These are phyloP conservation scores for Monocercomonoides exilis DNA, from an alignment of 78 protist genomes.

Conservation along the genomic window DNA sequence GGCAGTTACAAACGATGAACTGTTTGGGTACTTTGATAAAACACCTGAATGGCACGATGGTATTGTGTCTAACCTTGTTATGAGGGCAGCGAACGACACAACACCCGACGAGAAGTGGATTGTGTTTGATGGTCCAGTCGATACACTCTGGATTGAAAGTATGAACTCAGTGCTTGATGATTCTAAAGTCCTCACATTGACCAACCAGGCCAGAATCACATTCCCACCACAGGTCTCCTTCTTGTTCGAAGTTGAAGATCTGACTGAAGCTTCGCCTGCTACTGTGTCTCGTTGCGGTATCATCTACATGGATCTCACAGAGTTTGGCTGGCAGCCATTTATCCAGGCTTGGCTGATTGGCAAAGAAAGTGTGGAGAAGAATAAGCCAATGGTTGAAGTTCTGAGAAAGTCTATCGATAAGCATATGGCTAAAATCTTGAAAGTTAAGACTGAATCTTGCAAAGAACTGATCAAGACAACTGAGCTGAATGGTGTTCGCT, in stretches of 20 bases:
- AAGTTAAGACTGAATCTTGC: not conserved
- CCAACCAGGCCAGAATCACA: conserved; percentile 59
- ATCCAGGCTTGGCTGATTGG: conserved; percentile 47
- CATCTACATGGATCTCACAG: conserved; percentile 50
- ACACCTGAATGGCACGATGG: conserved; percentile 76
- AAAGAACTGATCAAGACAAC: conserved; percentile 33
- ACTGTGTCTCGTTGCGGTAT: conserved; percentile 81
- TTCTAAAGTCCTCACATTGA: conserved; percentile 65
- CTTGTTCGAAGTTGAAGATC: conserved; percentile 70
- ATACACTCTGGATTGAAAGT: conserved; percentile 69
- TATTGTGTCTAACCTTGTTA: conserved; percentile 27
- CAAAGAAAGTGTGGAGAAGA: not conserved
- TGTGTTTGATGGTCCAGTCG: conserved; percentile 67
- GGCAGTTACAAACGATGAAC: conserved; percentile 43
- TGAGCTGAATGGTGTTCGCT: conserved; percentile 25
- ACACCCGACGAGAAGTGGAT: conserved; percentile 52
- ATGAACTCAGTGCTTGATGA: conserved; percentile 81
- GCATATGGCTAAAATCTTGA: conserved; percentile 24
- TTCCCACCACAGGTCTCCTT: conserved; percentile 50
- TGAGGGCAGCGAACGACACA: conserved; percentile 38
- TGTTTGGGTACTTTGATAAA: conserved; percentile 50
- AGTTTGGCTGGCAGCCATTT: conserved; percentile 62
- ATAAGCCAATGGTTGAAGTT: not conserved
- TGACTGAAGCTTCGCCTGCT: conserved; percentile 76
- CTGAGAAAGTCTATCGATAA: conserved; percentile 28